phyloP scores from a whole-genome alignment of 2,329 filamentous ascomycete species.

The Monosporascus sp. region DNA sequence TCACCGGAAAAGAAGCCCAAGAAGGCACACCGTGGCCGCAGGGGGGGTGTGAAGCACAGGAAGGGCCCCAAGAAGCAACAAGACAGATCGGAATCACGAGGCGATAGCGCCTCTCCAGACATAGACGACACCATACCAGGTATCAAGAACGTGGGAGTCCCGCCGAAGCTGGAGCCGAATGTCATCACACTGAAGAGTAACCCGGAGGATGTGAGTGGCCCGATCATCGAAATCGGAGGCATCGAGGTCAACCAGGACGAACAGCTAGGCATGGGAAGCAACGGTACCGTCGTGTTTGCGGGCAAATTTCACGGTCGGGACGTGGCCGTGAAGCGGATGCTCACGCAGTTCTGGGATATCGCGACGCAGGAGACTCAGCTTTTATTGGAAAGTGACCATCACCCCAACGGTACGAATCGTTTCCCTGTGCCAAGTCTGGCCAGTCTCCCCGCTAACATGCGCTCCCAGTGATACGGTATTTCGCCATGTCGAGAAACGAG shows the following conservation, averaged over 20 bases:
- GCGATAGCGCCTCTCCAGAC: conserved; percentile 36
- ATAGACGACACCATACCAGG: conserved; percentile 51
- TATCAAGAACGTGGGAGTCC: conserved; percentile 52
- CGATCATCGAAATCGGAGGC: conserved; percentile 56
- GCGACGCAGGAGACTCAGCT: conserved; percentile 90
- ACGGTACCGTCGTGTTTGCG: conserved; percentile 93
- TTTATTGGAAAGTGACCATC: conserved; percentile 88
- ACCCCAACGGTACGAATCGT: conserved; percentile 64
- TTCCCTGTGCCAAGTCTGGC: too few relatives aligned
- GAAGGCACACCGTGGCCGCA: conserved; percentile 64
- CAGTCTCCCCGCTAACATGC: too few relatives aligned
- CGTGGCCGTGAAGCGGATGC: conserved; percentile 94
- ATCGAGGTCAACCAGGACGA: conserved; percentile 60
- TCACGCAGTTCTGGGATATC: conserved; percentile 92
- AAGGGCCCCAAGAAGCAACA: conserved; percentile 52
- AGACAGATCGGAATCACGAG: conserved; percentile 45
- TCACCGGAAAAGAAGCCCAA: conserved; percentile 54
- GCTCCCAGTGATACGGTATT: conserved; percentile 79
- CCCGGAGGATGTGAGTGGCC: conserved; percentile 54
- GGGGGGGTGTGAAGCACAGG: conserved; percentile 65
- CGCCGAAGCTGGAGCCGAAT: conserved; percentile 54
- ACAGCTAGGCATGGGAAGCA: conserved; percentile 75
- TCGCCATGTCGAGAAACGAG: conserved; percentile 80
- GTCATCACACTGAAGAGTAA: conserved; percentile 53
- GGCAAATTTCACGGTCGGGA: conserved; percentile 91